These are phyloP conservation scores for Cryptococcus sp. DNA, from an alignment of 1,284 basidiomycete species.

Conservation along the genomic window DNA sequence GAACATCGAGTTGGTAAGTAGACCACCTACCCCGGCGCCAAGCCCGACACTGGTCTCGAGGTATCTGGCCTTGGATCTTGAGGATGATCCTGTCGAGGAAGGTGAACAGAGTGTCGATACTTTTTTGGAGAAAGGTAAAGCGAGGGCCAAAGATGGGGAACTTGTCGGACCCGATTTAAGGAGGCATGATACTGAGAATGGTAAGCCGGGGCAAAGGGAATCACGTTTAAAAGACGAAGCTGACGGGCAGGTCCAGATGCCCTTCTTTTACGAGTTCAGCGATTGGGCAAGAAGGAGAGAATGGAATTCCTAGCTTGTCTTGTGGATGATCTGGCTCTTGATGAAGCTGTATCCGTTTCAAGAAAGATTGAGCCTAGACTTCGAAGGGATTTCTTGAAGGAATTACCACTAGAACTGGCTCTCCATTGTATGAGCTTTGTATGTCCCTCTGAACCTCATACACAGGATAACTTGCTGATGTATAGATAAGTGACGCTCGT, in stretches of 20 bases:
- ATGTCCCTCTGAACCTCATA: slow-evolving; percentile 11
- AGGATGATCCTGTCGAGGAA: not conserved
- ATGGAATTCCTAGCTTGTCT: slow-evolving; percentile 62
- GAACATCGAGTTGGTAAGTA: not conserved
- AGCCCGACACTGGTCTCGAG: slow-evolving; percentile 23
- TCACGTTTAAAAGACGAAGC: not conserved
- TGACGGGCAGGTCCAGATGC: slow-evolving; percentile 7
- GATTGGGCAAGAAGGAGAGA: slow-evolving; percentile 42
- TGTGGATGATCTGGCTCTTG: slow-evolving; percentile 61
- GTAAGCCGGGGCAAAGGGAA: not conserved
- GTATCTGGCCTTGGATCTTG: slow-evolving; percentile 2
- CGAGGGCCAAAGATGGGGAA: slow-evolving; percentile 1
- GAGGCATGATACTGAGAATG: not conserved
- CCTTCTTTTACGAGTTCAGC: slow-evolving; percentile 24
- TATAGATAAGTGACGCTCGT: slow-evolving; percentile 65
- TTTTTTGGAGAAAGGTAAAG: slow-evolving; percentile 6
- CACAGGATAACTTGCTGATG: not conserved
- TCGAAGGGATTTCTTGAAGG: slow-evolving; percentile 77
- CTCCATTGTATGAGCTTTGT: slow-evolving; percentile 72
- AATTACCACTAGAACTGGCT: slow-evolving; percentile 78
- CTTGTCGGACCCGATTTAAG: not conserved
- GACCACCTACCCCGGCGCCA: slow-evolving; percentile 31
- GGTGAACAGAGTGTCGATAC: not conserved
- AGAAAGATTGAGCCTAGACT: slow-evolving; percentile 69
- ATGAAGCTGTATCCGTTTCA: slow-evolving; percentile 76